Conservation (phyloP, 495 filamentous ascomycete species). For the Hyaloscypha bicolor region DNA sequence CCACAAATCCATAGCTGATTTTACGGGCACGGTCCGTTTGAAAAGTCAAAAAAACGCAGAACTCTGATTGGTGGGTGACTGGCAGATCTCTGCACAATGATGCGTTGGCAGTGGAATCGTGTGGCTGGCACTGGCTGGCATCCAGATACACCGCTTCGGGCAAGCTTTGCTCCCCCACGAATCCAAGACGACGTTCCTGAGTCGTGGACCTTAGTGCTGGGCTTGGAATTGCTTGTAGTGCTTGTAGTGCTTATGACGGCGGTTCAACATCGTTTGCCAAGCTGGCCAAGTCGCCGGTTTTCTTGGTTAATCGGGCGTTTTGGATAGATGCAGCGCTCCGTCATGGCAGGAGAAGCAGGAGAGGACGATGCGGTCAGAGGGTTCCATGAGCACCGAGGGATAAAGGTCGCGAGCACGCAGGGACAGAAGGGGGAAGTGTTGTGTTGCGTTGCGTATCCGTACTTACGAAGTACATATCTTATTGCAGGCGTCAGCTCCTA, state of each 20-base stretch:
- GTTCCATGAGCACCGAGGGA: not conserved
- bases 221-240: conserved; percentile 3
- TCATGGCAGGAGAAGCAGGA: not conserved
- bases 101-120: not conserved
- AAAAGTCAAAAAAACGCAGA: not conserved
- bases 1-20: conserved; percentile 3
- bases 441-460: not conserved
- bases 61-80: not conserved
- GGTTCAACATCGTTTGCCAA: not conserved
- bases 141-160: not conserved
- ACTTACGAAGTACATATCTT: not conserved
- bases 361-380: not conserved
- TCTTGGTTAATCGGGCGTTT: not conserved
- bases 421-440: not conserved
- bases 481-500: not conserved
- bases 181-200: not conserved
- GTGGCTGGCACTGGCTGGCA: not conserved
- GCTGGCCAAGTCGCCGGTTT: not conserved
- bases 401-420: not conserved
- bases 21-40: not conserved
- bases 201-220: not conserved
- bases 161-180: no score
- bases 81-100: conserved; percentile 3
- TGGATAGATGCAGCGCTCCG: conserved; percentile 1
- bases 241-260: not conserved